phyloP scores from a whole-genome alignment of 495 filamentous ascomycete genomes.

The Cairneyella variabilis region DNA sequence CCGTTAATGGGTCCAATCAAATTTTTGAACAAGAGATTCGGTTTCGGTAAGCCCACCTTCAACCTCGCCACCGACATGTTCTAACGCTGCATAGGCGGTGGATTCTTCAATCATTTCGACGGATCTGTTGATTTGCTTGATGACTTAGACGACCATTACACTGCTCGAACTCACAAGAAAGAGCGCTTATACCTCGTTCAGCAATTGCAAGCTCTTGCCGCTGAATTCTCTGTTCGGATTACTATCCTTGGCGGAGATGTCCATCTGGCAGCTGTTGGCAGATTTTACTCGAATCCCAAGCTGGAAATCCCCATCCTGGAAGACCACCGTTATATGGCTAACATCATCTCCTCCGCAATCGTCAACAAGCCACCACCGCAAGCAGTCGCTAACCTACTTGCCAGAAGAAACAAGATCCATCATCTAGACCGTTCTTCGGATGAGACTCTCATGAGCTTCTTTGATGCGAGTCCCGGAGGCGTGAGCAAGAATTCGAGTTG shows the following conservation, averaged over 20 bases:
- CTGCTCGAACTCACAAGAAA: conserved; percentile 83
- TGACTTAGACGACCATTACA: conserved; percentile 94
- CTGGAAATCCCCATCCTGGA: conserved; percentile 54
- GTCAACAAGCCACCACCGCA: conserved; percentile 89
- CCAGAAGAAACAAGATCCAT: conserved; percentile 85
- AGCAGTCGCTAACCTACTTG: conserved; percentile 85
- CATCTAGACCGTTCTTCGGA: conserved; percentile 81
- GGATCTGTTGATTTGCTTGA: conserved; percentile 87
- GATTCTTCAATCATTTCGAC: conserved; percentile 90
- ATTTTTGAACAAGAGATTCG: conserved; percentile 87
- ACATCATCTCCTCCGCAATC: conserved; percentile 74
- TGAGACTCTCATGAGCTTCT: conserved; percentile 83
- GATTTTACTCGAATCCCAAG: conserved; percentile 68
- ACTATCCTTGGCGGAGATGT: conserved; percentile 83
- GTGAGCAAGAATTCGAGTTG: conserved; percentile 58
- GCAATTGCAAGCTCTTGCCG: conserved; percentile 68
- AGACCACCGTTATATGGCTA: conserved; percentile 71
- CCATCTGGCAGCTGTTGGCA: conserved; percentile 68
- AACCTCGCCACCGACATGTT: neutral
- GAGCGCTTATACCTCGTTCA: conserved; percentile 74
- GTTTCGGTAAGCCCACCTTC: conserved; percentile 43
- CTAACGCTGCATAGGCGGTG: conserved; percentile 47
- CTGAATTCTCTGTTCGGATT: conserved; percentile 69
- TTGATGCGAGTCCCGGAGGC: conserved; percentile 76
- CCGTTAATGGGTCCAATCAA: conserved; percentile 82